Conservation (phyloP, 352 stramenopile species). For the Phytophthora citrophthora region DNA sequence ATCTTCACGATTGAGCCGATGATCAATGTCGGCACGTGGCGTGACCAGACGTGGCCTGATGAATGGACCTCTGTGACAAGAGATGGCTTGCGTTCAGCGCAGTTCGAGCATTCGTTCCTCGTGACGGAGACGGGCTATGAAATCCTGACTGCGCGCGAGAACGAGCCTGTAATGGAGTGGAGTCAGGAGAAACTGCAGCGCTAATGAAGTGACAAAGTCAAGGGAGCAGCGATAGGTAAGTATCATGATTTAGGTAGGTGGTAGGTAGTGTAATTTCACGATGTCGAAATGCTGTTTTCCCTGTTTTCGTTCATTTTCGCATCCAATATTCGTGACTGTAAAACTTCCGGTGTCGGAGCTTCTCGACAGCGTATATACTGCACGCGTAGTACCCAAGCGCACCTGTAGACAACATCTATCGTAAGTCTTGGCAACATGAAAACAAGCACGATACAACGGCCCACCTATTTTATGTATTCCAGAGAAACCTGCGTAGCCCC, state of each 20-base stretch:
- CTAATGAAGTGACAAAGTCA: background rate
- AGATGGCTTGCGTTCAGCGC: constrained; percentile 95
- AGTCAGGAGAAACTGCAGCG: constrained; percentile 79
- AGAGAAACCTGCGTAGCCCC: constrained; percentile 50
- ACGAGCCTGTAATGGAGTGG: constrained; percentile 88
- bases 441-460: background rate
- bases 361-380: constrained; percentile 56
- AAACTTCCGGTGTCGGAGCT: constrained; percentile 59
- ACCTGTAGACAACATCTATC: constrained; percentile 26
- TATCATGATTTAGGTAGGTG: constrained; percentile 7
- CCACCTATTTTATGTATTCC: constrained; percentile 64
- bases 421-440: background rate
- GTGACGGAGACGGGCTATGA: constrained; percentile 97
- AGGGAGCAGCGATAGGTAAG: background rate
- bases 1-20: constrained; percentile 99
- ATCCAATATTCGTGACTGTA: constrained; percentile 66
- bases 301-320: constrained; percentile 21
- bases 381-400: constrained; percentile 60
- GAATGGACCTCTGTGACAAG: constrained; percentile 98
- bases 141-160: constrained; percentile 93
- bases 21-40: constrained; percentile 96
- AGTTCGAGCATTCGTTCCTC: constrained; percentile 98
- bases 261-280: constrained; percentile 12
- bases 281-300: constrained; percentile 1
- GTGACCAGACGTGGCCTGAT: constrained; percentile 95